phyloP scores from a whole-genome alignment of 208 protist genomes.

The Leishmania guyanensis region DNA sequence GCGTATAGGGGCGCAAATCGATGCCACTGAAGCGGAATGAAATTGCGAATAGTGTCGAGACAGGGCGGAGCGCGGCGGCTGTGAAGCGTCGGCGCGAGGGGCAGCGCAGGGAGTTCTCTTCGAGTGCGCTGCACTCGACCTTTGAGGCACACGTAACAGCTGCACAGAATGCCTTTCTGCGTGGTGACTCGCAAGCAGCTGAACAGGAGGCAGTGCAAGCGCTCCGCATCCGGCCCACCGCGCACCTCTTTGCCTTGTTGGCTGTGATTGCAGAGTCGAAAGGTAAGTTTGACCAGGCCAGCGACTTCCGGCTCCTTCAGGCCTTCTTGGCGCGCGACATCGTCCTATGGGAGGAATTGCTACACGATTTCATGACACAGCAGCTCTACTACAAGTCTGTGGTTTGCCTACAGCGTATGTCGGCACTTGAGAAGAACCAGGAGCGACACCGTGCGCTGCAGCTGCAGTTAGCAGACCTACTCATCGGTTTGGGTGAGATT shows the following conservation, averaged over 20 bases:
- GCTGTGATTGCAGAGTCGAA: conserved; percentile 80
- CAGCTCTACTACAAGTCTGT: conserved; percentile 87
- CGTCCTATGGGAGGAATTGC: conserved; percentile 83
- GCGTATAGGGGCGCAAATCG: neutral
- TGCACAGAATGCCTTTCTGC: conserved; percentile 74
- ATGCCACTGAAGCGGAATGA: conserved; percentile 11
- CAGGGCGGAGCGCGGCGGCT: conserved; percentile 2
- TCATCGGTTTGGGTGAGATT: conserved; percentile 86
- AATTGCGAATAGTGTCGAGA: neutral
- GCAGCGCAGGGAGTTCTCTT: conserved; percentile 49
- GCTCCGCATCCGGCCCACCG: conserved; percentile 78
- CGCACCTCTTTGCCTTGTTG: conserved; percentile 84
- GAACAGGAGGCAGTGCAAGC: conserved; percentile 67
- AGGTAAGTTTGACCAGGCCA: conserved; percentile 81
- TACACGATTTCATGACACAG: conserved; percentile 84
- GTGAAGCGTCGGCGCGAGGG: conserved; percentile 34
- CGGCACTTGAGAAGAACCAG: conserved; percentile 63
- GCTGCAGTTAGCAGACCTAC: conserved; percentile 83
- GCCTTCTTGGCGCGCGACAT: conserved; percentile 81
- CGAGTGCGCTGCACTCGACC: conserved; percentile 41
- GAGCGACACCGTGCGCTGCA: conserved; percentile 75
- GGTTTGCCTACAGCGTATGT: conserved; percentile 84
- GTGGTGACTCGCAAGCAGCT: conserved; percentile 57
- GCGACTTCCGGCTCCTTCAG: conserved; percentile 87
- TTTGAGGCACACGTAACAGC: conserved; percentile 72